Evolutionary conservation across 1,139 yeast genomes (phyloP).

Genomic region (Torulaspora pretoriensis): DNA sequence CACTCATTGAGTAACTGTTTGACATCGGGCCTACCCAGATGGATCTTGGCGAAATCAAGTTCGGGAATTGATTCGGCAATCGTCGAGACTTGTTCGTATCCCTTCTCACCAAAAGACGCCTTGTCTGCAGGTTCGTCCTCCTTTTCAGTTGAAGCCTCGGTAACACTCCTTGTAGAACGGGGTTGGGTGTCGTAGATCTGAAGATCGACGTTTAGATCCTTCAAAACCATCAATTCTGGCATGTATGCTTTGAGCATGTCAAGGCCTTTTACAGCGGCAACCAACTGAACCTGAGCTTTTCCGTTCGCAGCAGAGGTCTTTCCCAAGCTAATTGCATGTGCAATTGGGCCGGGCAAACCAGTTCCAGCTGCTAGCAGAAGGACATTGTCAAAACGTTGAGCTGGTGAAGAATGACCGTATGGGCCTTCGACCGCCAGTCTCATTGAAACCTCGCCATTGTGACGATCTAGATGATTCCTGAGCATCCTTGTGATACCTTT

Average conservation of each 20-base stretch:
- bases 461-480: constrained; percentile 28
- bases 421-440: constrained; percentile 59
- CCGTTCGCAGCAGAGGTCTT: constrained; percentile 13
- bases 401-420: constrained; percentile 51
- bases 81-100: not conserved
- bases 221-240: constrained; percentile 38
- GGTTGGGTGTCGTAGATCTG: constrained; percentile 22
- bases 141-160: not conserved
- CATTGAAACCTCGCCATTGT: constrained; percentile 25
- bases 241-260: constrained; percentile 33
- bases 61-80: not conserved
- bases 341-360: constrained; percentile 61
- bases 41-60: constrained; percentile 27
- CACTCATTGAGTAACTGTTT: constrained; percentile 38
- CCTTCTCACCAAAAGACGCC: not conserved
- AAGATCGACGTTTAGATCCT: constrained; percentile 40
- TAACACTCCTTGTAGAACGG: constrained; percentile 1
- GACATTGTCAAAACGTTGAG: constrained; percentile 51
- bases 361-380: constrained; percentile 66
- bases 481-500: constrained; percentile 43
- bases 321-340: constrained; percentile 33
- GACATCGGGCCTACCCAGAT: constrained; percentile 48
- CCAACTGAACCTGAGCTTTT: constrained; percentile 44
- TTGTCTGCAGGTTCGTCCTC: not conserved
- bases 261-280: constrained; percentile 46